Evolutionary conservation across 768 basidiomycete genomes (phyloP).

Genomic region (Leucosporidium yakuticum): DNA sequence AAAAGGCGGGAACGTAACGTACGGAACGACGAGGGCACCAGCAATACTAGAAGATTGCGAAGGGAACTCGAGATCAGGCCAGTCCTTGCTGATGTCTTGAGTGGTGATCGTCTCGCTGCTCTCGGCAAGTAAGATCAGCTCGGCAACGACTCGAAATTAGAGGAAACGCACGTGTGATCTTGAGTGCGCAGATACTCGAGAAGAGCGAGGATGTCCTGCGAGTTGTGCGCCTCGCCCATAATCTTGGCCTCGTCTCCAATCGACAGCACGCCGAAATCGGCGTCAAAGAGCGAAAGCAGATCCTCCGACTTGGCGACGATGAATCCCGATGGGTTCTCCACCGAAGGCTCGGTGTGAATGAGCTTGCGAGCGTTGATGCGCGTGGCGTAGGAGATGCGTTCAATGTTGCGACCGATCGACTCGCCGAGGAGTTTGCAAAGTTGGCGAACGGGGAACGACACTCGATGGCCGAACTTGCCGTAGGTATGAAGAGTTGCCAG

Average conservation of each 20-base stretch:
- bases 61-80: slow-evolving; percentile 61
- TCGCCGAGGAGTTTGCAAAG: slow-evolving; percentile 73
- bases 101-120: slow-evolving; percentile 51
- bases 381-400: slow-evolving; percentile 69
- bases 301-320: slow-evolving; percentile 77
- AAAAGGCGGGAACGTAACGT: no score
- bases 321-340: slow-evolving; percentile 65
- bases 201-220: slow-evolving; percentile 69
- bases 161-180: slow-evolving; percentile 53
- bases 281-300: slow-evolving; percentile 68
- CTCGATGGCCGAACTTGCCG: slow-evolving; percentile 69
- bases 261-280: slow-evolving; percentile 57
- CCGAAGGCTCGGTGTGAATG: slow-evolving; percentile 65
- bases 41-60: slow-evolving; percentile 60
- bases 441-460: slow-evolving; percentile 76
- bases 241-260: slow-evolving; percentile 62
- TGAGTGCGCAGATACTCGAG: slow-evolving; percentile 71
- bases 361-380: slow-evolving; percentile 69
- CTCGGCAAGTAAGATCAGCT: no score
- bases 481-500: slow-evolving; percentile 65
- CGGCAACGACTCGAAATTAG: no score
- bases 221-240: slow-evolving; percentile 59
- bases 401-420: slow-evolving; percentile 71
- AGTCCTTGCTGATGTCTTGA: slow-evolving; percentile 62
- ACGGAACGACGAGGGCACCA: slow-evolving; percentile 66